A percentile compares a stretch with the other conserved stretches of the same genome.
These are phyloP conservation scores for Epichloe amarillans DNA, from an alignment of 2,329 filamentous ascomycete species.

Conservation along the genomic window DNA sequence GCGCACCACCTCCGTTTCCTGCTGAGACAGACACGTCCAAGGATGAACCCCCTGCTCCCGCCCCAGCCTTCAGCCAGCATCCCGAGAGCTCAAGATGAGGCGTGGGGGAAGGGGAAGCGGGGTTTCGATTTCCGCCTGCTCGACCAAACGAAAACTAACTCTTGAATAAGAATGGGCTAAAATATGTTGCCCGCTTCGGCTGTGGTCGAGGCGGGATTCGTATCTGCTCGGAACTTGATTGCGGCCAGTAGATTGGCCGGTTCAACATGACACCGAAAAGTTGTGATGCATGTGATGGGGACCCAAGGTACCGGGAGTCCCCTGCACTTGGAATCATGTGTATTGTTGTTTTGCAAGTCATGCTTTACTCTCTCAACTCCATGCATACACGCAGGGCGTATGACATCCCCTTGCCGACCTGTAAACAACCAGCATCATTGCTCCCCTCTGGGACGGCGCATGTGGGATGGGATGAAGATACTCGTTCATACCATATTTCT, in stretches of 20 bases:
- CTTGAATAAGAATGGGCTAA: neutral
- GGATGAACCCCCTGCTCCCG: constrained; percentile 22
- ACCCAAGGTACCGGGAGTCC: neutral
- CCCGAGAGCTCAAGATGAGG: constrained; percentile 5
- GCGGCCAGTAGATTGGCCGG: constrained; percentile 1
- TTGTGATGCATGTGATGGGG: neutral
- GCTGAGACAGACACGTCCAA: constrained; percentile 27
- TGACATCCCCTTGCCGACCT: neutral
- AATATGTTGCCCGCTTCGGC: neutral
- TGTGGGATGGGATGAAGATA: neutral
- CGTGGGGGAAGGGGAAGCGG: neutral
- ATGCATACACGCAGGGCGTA: neutral
- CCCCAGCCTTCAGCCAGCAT: constrained; percentile 24
- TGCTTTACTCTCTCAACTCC: constrained; percentile 4
- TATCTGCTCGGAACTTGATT: constrained; percentile 1
- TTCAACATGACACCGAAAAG: neutral
- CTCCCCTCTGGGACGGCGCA: neutral
- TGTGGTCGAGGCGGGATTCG: neutral
- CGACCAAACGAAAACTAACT: neutral
- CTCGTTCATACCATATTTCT: neutral
- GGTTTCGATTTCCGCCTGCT: neutral
- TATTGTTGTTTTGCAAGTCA: neutral
- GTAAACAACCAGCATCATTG: neutral
- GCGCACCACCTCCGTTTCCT: constrained; percentile 44
- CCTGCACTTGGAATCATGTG: neutral